Conservation (phyloP, 2,329 filamentous ascomycete genomes). For the Trichoderma arundinaceum region DNA sequence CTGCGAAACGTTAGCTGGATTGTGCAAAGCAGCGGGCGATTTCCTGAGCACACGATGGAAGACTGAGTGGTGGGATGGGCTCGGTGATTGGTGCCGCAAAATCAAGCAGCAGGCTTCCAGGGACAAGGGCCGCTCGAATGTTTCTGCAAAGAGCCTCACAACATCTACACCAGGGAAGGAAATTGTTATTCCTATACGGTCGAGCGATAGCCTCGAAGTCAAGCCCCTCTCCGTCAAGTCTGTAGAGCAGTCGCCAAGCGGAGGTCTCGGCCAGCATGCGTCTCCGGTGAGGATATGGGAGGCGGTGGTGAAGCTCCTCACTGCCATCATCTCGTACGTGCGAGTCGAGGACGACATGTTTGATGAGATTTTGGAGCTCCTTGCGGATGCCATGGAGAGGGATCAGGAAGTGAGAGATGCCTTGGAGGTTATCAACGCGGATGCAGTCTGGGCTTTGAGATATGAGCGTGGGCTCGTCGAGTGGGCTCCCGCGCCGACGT, state of each 20-base stretch:
- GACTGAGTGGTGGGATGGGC: slow-evolving; percentile 68
- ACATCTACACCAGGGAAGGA: slow-evolving; percentile 11
- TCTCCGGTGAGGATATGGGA: slow-evolving; percentile 69
- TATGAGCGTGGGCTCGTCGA: slow-evolving; percentile 54
- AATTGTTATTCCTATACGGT: slow-evolving; percentile 45
- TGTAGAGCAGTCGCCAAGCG: slow-evolving; percentile 33
- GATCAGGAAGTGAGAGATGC: slow-evolving; percentile 58
- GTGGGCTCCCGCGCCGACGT: slow-evolving; percentile 46
- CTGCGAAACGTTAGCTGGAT: slow-evolving; percentile 67
- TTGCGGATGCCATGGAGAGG: slow-evolving; percentile 57
- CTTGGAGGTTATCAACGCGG: slow-evolving; percentile 69
- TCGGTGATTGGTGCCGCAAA: slow-evolving; percentile 56
- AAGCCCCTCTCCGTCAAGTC: slow-evolving; percentile 31
- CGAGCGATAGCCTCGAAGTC: slow-evolving; percentile 36
- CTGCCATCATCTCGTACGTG: slow-evolving; percentile 66
- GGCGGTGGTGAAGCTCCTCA: slow-evolving; percentile 63
- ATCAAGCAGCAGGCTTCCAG: slow-evolving; percentile 49
- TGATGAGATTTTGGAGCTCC: slow-evolving; percentile 70
- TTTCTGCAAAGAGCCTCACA: neutral
- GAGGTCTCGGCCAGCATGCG: slow-evolving; percentile 62
- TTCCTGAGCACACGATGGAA: slow-evolving; percentile 81
- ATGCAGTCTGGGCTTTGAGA: slow-evolving; percentile 76
- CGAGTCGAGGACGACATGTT: slow-evolving; percentile 70
- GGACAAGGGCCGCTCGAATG: slow-evolving; percentile 28
- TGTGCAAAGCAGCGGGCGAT: slow-evolving; percentile 76